A percentile compares a stretch with the other conserved stretches of the same genome.
Evolutionary conservation across 768 basidiomycete species (phyloP).

Genomic region (Macrolepiota fuliginosa): DNA sequence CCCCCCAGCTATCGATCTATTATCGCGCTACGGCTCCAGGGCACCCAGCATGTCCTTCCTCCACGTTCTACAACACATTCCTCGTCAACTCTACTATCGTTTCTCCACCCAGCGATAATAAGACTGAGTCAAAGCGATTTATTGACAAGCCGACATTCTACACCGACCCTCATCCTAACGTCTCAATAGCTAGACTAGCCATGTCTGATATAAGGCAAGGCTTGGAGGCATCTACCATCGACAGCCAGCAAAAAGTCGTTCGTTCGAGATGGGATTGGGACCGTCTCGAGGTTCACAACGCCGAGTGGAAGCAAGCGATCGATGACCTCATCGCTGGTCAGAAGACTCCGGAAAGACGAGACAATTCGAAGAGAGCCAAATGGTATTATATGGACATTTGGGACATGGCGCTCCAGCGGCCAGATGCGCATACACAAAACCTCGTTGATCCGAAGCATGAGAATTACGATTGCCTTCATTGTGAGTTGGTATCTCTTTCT

Average conservation of each 20-base stretch:
- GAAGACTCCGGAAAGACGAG: neutral
- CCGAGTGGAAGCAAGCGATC: conserved; percentile 14
- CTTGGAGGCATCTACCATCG: neutral
- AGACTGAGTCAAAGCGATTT: conserved; percentile 1
- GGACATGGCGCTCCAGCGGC: conserved; percentile 18
- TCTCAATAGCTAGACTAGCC: neutral
- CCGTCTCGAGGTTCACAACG: conserved; percentile 14
- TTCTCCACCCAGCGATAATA: neutral
- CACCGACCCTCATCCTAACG: conserved; percentile 8
- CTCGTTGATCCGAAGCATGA: conserved; percentile 1
- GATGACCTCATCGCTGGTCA: neutral
- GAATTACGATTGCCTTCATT: conserved; percentile 18
- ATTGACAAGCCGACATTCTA: conserved; percentile 2
- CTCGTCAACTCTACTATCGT: neutral
- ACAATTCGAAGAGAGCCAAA: neutral
- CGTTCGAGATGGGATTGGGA: conserved; percentile 21
- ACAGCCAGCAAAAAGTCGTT: conserved; percentile 10
- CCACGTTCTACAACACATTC: conserved; percentile 4
- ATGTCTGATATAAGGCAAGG: conserved; percentile 2
- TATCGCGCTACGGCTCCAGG: conserved; percentile 16
- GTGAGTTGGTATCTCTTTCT: conserved; percentile 8
- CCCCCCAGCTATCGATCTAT: conserved; percentile 11
- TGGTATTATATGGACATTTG: conserved; percentile 20
- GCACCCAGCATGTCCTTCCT: conserved; percentile 13
- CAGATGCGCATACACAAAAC: conserved; percentile 19